Conservation (phyloP, 306 rosid species). For the Lathyrus aphaca region DNA sequence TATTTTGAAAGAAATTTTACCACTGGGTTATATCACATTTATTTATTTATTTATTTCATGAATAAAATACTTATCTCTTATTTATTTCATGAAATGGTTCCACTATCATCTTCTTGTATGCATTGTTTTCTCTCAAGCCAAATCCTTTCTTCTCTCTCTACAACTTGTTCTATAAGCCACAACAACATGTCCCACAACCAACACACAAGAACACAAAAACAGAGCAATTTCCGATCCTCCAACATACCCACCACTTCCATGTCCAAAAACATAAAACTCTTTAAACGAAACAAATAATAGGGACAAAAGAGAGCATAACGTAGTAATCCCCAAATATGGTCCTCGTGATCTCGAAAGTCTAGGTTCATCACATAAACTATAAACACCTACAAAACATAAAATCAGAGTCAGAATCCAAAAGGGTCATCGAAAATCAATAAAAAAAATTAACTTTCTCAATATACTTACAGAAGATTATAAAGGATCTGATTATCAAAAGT, state of each 20-base stretch:
- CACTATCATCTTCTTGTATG: no score
- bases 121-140: no score
- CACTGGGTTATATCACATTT: no score
- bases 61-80: no score
- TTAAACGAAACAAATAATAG: slow-evolving; percentile 80
- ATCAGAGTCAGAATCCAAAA: slow-evolving; percentile 32
- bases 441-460: background rate
- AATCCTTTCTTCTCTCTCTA: slow-evolving; percentile 90
- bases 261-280: slow-evolving; percentile 66
- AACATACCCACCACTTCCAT: slow-evolving; percentile 43
- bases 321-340: slow-evolving; percentile 84
- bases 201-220: slow-evolving; percentile 68
- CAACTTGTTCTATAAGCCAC: slow-evolving; percentile 96
- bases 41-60: no score
- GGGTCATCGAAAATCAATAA: slow-evolving; percentile 21
- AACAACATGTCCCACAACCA: slow-evolving; percentile 81
- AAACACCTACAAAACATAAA: slow-evolving; percentile 61
- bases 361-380: slow-evolving; percentile 86
- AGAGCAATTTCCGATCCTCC: slow-evolving; percentile 65
- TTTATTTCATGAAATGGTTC: no score
- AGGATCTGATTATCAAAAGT: slow-evolving; percentile 68
- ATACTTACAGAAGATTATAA: slow-evolving; percentile 83
- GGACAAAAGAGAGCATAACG: slow-evolving; percentile 69
- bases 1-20: no score
- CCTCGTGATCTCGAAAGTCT: slow-evolving; percentile 73